Base-by-base conservation (phyloP, 2,329 filamentous ascomycete species). In the Aureobasidium sp. region DNA sequence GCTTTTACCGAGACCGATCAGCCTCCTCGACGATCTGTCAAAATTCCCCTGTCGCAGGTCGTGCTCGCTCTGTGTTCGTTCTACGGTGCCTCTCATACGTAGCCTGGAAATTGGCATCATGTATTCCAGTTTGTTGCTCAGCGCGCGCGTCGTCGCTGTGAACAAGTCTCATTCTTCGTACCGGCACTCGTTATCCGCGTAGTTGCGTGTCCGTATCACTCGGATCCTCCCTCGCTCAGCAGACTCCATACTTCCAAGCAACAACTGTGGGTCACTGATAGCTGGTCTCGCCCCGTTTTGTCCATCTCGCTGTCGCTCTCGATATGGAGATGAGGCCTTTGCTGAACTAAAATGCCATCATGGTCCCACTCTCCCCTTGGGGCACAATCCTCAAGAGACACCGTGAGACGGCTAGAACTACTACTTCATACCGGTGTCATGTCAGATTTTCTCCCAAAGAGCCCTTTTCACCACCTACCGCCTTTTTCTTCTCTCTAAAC, bases 311-410 rank as follows among this genome's bases (percentile, higher is more conserved):
- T 29, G 57, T 33, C 42, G 33, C 23, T 50, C 25, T 31, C 49
- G 57, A 59, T 59, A 59, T 59, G 57, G 45, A 59, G 57, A 50
- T 7, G 13, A 42, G 29, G 31, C 21, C 42, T 27, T 13, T 53
- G 49, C 49, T 53, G 49, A 53, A 53, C 49, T 35, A 33, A 38
- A 40, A 59, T 59, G 57, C 57, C 57, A 59, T 59, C 57, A 59
- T 59, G 35, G 57, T 46, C 57, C 57, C 57, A 59, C 57, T 50
- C 15, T 59, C 57, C 57, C 57, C 57, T 50, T 59, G 57, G 45
- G 57, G 57, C 57, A 40, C 57, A 50, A 55, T 45, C 51, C 51
- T 55, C 51, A 55, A 27, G 38, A 55, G 51, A 55, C 31, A 55
- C 51, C 51, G 51, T 55, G 51, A 33, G 38, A 27, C 51, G 51